phyloP scores from a whole-genome alignment of 1,284 basidiomycete species.

The Fomitopsis schrenkii region DNA sequence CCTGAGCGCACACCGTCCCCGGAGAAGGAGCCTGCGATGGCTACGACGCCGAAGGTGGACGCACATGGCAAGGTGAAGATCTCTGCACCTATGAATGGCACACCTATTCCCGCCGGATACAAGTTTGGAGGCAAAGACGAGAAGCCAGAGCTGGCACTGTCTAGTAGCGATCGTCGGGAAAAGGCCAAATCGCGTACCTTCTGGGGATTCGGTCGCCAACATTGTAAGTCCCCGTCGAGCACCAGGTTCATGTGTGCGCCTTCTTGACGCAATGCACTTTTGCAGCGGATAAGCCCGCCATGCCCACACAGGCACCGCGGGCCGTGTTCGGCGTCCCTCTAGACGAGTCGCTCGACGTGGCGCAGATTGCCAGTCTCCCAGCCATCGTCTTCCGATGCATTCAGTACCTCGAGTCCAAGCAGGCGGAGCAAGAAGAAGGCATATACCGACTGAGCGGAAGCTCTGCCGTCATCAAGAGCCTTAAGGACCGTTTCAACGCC shows the following conservation, averaged over 20 bases:
- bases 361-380: constrained; percentile 86
- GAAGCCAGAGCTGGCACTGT: constrained; percentile 34
- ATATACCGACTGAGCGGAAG: constrained; percentile 95
- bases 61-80: constrained; percentile 71
- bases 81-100: constrained; percentile 84
- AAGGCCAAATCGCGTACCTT: constrained; percentile 89
- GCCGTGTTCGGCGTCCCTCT: constrained; percentile 90
- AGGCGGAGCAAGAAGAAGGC: constrained; percentile 95
- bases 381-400: constrained; percentile 95
- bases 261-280: not conserved
- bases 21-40: constrained; percentile 39
- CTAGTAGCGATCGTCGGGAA: constrained; percentile 64
- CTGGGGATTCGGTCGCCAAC: constrained; percentile 76
- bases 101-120: constrained; percentile 83
- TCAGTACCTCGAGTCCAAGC: constrained; percentile 84
- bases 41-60: constrained; percentile 30
- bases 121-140: constrained; percentile 78
- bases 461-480: constrained; percentile 88
- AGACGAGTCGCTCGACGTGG: constrained; percentile 84
- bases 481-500: constrained; percentile 91
- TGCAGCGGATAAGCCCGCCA: constrained; percentile 37
- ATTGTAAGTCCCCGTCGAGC: constrained; percentile 30
- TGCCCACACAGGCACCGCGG: constrained; percentile 47
- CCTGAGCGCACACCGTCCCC: constrained; percentile 59
- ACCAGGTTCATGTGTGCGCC: constrained; percentile 1